Percentiles rank a stretch among this genome's conserved stretches.
Conservation (phyloP, 2,329 filamentous ascomycete genomes). For the Claviceps sp. region DNA sequence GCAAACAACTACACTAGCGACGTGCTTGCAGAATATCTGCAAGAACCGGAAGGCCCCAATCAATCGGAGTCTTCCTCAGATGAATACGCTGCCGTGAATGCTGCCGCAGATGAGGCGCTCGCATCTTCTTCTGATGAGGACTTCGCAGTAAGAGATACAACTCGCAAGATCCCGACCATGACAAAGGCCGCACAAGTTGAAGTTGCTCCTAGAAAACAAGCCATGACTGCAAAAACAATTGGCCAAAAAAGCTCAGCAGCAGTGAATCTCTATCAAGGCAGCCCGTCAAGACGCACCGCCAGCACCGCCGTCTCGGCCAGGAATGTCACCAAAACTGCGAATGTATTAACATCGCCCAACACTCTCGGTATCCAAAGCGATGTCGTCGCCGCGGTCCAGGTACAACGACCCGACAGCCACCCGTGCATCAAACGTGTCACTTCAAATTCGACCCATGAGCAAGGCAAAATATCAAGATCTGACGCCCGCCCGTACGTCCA, state of each 20-base stretch:
- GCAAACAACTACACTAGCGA: slow-evolving; percentile 23
- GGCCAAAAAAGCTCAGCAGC: slow-evolving; percentile 14
- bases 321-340: no score
- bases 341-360: neutral
- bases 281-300: neutral
- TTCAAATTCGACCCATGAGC: neutral
- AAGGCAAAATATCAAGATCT: neutral
- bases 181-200: slow-evolving; percentile 12
- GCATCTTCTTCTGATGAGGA: slow-evolving; percentile 19
- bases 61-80: slow-evolving; percentile 22
- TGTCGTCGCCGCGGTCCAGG: neutral
- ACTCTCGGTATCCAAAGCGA: neutral
- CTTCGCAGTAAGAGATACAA: slow-evolving; percentile 22
- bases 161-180: slow-evolving; percentile 14
- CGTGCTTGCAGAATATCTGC: slow-evolving; percentile 9
- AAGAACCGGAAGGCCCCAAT: slow-evolving; percentile 15
- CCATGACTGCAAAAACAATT: slow-evolving; percentile 16
- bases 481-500: neutral
- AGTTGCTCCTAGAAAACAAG: slow-evolving; percentile 14
- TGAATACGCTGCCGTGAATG: slow-evolving; percentile 20
- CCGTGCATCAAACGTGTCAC: neutral
- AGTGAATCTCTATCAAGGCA: neutral
- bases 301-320: neutral
- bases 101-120: slow-evolving; percentile 13
- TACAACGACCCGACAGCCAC: neutral